Base-by-base conservation (phyloP, 306 rosid species). In the Trifolium pratense region DNA sequence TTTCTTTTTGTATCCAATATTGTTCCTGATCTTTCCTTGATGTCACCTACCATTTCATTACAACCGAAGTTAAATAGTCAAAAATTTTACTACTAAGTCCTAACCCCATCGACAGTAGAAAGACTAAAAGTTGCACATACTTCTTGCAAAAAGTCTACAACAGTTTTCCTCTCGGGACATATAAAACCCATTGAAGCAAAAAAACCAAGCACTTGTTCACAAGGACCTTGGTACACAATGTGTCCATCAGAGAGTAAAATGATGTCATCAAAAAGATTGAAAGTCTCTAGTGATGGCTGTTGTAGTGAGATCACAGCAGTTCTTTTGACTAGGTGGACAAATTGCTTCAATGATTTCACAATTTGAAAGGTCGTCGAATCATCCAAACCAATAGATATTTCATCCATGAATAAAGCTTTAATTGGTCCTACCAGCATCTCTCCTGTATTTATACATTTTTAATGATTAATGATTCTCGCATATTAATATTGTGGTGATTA, bases 361-460 rank as follows among this genome's bases (percentile, higher is more conserved):
- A 87, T 48, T 53, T 84, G 88, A 60, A 71, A 78, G 17, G 91
- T 84, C 23, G 91, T 87, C 10, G 87, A 87, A 53, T 87, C 80
- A 71, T 87, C 91, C 80, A 87, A 75, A 26, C 89, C 89, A 56
- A 88, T 84, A 0, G 91, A 87, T 77, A 87, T 87, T 68, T 84
- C 91, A 55, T 87, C 91, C 91, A 87, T 84, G 79, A 87, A 84
- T 39, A 87, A 36, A 26, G 85, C 89, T 42, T 63, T 87, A n/a
- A 82, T 32, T 53, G 89, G 87, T 78, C 91, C 91, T 64, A 87
- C 91, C 11, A 87, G 37, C 85, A 84, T 84, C 53, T 87, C 91
- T 39, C 89, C 91, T 84, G 34, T 42, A 39, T 61, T 23, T 40
- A 13, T 45, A 13, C 51, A 45, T 36, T 51, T 29, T 25, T 36